A percentile compares a stretch with the other conserved stretches of the same genome.
Conservation (phyloP, 2,329 filamentous ascomycete genomes). For the Chaetomium strumarium region DNA sequence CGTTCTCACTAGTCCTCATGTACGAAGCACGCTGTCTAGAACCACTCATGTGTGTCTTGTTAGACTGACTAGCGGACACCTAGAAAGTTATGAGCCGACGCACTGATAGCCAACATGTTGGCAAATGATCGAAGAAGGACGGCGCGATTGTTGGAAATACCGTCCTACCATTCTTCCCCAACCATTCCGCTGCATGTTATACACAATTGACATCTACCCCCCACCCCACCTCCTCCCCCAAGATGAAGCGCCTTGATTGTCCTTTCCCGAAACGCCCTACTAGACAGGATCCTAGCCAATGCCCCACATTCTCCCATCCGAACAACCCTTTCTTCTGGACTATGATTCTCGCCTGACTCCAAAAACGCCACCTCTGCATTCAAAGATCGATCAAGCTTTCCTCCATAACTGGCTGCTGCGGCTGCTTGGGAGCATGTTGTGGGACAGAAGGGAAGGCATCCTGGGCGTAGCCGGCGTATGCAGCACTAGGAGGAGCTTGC, state of each 20-base stretch:
- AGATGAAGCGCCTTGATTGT: background rate
- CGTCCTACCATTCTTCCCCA: background rate
- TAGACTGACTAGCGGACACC: too few species aligned
- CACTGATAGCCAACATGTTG: too few species aligned
- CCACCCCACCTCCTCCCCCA: background rate
- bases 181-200: background rate
- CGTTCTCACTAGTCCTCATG: too few species aligned
- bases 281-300: background rate
- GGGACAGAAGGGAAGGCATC: slow-evolving; percentile 62
- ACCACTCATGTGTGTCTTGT: too few species aligned
- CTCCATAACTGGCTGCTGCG: slow-evolving; percentile 56
- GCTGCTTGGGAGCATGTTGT: slow-evolving; percentile 54
- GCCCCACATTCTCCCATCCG: background rate
- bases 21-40: too few species aligned
- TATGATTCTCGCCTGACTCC: background rate
- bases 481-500: slow-evolving; percentile 35
- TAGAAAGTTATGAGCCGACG: too few species aligned
- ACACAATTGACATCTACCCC: background rate
- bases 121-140: too few species aligned
- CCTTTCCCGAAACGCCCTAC: slow-evolving; percentile 1
- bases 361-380: background rate
- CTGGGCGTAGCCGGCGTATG: slow-evolving; percentile 48
- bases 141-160: background rate
- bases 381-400: slow-evolving; percentile 76
- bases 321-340: background rate